Conservation (phyloP, 495 filamentous ascomycete species). For the Aspergillus heteromorphus region DNA sequence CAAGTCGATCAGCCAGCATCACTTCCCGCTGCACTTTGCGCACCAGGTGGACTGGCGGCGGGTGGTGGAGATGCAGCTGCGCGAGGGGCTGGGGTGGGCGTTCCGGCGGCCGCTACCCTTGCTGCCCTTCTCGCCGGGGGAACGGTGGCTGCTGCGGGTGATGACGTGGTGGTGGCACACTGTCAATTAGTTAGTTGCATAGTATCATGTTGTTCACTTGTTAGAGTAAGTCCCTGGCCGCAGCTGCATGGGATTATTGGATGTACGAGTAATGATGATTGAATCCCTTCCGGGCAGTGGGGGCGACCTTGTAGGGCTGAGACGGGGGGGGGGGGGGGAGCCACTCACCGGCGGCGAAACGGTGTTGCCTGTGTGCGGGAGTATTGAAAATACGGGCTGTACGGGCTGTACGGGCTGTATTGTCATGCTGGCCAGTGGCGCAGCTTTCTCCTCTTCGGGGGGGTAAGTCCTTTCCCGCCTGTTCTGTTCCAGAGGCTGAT, state of each 20-base stretch:
- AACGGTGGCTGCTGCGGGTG: constrained; percentile 5
- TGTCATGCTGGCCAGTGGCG: too few relatives aligned
- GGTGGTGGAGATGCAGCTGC: constrained; percentile 13
- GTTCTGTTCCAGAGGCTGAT: too few relatives aligned
- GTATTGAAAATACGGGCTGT: background rate
- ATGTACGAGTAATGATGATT: too few relatives aligned
- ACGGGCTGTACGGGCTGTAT: too few relatives aligned
- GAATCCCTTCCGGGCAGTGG: too few relatives aligned
- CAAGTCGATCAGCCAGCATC: constrained; percentile 12
- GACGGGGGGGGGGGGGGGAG: background rate
- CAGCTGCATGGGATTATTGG: too few relatives aligned
- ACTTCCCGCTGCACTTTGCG: constrained; percentile 15
- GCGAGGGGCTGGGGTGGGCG: constrained; percentile 12
- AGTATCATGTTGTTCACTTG: too few relatives aligned
- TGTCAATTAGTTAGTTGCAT: background rate
- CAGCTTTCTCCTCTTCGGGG: too few relatives aligned
- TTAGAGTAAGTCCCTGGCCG: too few relatives aligned
- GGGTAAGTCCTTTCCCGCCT: too few relatives aligned
- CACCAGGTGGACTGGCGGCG: constrained; percentile 14
- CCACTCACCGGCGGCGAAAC: background rate
- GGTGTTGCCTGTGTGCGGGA: background rate
- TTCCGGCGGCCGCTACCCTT: constrained; percentile 13
- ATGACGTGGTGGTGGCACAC: constrained; percentile 13
- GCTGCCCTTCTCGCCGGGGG: constrained; percentile 9
- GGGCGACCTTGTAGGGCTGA: background rate